Conservation (phyloP, 371 early-diverging fungal species). For the Rhizopus arrhizus region DNA sequence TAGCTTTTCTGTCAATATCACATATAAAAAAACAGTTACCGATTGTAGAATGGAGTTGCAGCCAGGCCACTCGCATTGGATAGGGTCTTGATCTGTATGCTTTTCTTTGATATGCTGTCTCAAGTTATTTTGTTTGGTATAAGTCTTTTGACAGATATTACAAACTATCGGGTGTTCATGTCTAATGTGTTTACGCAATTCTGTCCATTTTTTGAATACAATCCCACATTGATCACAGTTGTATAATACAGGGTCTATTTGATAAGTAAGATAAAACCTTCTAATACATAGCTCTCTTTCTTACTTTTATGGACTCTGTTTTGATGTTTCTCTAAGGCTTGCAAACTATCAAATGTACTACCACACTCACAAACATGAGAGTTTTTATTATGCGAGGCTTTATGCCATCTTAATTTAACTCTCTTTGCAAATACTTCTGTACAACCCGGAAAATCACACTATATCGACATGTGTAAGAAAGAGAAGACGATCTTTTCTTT, state of each 20-base stretch:
- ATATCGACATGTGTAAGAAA: background rate
- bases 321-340: slow-evolving; percentile 59
- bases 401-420: slow-evolving; percentile 58
- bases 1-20: background rate
- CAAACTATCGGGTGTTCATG: slow-evolving; percentile 56
- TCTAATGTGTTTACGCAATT: slow-evolving; percentile 61
- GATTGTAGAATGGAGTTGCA: slow-evolving; percentile 47
- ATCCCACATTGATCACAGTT: slow-evolving; percentile 56
- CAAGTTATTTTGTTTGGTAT: slow-evolving; percentile 35
- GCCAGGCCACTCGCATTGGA: slow-evolving; percentile 49
- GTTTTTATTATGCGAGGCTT: slow-evolving; percentile 45
- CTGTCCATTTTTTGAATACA: slow-evolving; percentile 60
- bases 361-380: slow-evolving; percentile 40
- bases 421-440: slow-evolving; percentile 56
- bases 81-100: slow-evolving; percentile 28
- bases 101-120: slow-evolving; percentile 49
- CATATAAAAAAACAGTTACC: slow-evolving; percentile 20
- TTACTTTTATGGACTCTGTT: slow-evolving; percentile 56
- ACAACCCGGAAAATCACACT: slow-evolving; percentile 62
- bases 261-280: background rate
- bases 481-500: background rate
- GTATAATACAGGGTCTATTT: slow-evolving; percentile 51
- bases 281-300: background rate
- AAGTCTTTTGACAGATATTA: slow-evolving; percentile 52
- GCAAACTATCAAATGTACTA: slow-evolving; percentile 52